These are phyloP conservation scores for Plasmodium berghei DNA, from an alignment of 169 alveolate species.

Conservation along the genomic window DNA sequence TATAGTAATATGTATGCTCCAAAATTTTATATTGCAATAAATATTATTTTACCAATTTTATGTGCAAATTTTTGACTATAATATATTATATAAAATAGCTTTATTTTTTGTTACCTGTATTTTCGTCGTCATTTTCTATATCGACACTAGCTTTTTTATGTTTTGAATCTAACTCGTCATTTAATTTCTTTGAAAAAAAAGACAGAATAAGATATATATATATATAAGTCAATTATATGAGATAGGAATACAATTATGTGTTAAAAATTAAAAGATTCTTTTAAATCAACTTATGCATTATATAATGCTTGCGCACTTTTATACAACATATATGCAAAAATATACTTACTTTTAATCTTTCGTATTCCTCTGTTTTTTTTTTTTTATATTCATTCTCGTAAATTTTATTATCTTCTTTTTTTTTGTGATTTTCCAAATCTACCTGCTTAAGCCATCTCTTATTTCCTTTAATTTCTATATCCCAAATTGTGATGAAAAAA, in stretches of 20 bases:
- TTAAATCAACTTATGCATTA: too few species aligned
- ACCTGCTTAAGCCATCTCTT: conserved; percentile 74
- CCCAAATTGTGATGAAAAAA: not conserved
- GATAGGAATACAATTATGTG: not conserved
- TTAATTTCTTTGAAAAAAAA: conserved; percentile 43
- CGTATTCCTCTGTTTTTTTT: conserved; percentile 69
- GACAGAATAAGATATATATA: not conserved
- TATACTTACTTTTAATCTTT: conserved; percentile 59
- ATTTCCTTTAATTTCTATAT: conserved; percentile 67
- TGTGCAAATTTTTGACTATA: not conserved
- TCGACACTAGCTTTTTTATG: conserved; percentile 34
- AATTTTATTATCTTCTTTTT: conserved; percentile 36
- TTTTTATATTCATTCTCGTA: conserved; percentile 69
- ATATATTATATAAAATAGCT: not conserved
- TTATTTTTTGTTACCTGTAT: conserved; percentile 37
- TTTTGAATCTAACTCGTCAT: conserved; percentile 53
- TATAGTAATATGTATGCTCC: not conserved
- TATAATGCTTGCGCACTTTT: too few species aligned
- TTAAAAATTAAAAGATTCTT: not conserved
- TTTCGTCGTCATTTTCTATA: conserved; percentile 35
- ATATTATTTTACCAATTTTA: too few species aligned
- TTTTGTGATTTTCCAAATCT: conserved; percentile 67
- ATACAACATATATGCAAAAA: too few species aligned
- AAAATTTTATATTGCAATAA: too few species aligned
- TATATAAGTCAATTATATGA: not conserved